Evolutionary conservation across 352 stramenopile genomes (phyloP).

Genomic region (Globisporangium recalcitrans): DNA sequence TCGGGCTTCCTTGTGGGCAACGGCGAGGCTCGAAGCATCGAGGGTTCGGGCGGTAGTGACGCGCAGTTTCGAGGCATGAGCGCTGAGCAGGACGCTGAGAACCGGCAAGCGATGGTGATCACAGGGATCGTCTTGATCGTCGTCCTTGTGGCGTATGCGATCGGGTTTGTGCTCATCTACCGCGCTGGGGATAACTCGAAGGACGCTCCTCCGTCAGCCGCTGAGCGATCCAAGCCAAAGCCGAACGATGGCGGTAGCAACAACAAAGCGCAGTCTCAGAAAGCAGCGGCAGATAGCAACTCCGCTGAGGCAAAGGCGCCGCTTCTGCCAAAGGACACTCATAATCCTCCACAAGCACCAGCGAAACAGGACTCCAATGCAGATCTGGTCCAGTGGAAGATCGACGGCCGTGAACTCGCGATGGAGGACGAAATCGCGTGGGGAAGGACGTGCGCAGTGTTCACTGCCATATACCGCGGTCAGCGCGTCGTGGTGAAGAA

Average conservation of each 20-base stretch:
- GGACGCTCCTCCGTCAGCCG: background rate
- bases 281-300: background rate
- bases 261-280: background rate
- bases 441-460: conserved; percentile 13
- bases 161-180: conserved; percentile 9
- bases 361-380: background rate
- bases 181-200: background rate
- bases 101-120: conserved; percentile 11
- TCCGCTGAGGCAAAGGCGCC: background rate
- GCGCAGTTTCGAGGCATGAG: background rate
- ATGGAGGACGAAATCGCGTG: conserved; percentile 16
- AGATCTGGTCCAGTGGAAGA: conserved; percentile 7
- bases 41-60: background rate
- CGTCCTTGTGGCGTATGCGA: background rate
- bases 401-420: background rate
- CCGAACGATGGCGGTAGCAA: background rate
- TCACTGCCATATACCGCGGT: conserved; percentile 13
- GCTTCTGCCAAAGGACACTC: background rate
- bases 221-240: background rate
- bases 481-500: conserved; percentile 14
- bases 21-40: background rate
- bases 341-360: background rate
- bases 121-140: background rate
- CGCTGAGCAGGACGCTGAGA: conserved; percentile 5
- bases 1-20: background rate